Percentiles rank a stretch among this genome's conserved stretches.
Evolutionary conservation across 2,329 filamentous ascomycete species (phyloP).

Genomic region (Hymenotorrendiella dingleyae): DNA sequence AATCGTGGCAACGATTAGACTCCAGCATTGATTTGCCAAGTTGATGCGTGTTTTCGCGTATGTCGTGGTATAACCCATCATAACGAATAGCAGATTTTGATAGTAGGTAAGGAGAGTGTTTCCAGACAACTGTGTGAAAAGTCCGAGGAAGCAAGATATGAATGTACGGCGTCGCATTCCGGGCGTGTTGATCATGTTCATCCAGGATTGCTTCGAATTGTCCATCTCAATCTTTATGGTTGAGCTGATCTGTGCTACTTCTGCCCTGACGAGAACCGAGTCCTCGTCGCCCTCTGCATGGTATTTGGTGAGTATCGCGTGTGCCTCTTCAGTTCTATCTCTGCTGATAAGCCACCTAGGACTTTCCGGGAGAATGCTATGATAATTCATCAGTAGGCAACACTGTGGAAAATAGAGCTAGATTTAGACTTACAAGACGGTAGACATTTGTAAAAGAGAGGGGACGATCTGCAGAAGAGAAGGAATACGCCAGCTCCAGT

Average conservation of each 20-base stretch:
- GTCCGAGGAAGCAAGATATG: constrained; percentile 43
- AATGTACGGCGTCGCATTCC: constrained; percentile 45
- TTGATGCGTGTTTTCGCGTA: constrained; percentile 41
- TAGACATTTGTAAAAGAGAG: constrained; percentile 19
- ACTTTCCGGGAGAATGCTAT: constrained; percentile 45
- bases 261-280: constrained; percentile 49
- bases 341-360: constrained; percentile 51
- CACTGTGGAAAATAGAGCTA: not conserved
- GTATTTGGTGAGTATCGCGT: constrained; percentile 44
- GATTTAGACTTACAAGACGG: constrained; percentile 18
- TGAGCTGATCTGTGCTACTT: constrained; percentile 53
- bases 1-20: constrained; percentile 36
- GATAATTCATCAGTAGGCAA: constrained; percentile 2
- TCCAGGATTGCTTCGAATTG: constrained; percentile 45
- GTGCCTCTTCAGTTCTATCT: constrained; percentile 50
- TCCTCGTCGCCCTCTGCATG: constrained; percentile 46
- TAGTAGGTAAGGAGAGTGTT: constrained; percentile 41
- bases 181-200: constrained; percentile 42
- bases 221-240: constrained; percentile 51
- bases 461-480: constrained; percentile 35
- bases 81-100: constrained; percentile 39
- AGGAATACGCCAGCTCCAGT: constrained; percentile 38
- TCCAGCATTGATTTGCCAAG: constrained; percentile 40
- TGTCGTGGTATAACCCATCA: constrained; percentile 38
- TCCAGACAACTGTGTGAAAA: constrained; percentile 49